These are phyloP conservation scores for Endotrypanum monterogeii DNA, from an alignment of 208 protist genomes.

Conservation along the genomic window DNA sequence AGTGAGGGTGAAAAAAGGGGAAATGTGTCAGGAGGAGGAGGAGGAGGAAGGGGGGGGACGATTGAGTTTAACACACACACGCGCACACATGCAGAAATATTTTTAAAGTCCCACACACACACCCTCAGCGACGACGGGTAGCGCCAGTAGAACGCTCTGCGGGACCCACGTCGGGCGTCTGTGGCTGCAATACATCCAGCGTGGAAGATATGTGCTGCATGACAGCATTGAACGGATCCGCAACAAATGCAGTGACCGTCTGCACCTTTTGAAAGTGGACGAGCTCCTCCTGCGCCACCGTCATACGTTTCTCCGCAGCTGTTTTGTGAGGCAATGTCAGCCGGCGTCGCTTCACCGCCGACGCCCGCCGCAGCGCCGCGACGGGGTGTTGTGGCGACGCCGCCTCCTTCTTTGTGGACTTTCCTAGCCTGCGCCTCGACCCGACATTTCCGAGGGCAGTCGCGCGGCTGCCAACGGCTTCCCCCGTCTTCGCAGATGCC, in stretches of 20 bases:
- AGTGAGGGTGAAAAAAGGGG: too few species aligned
- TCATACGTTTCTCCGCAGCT: slow-evolving; percentile 54
- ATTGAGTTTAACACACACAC: not conserved
- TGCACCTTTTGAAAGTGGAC: slow-evolving; percentile 57
- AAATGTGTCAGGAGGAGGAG: too few species aligned
- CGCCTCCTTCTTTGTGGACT: slow-evolving; percentile 21
- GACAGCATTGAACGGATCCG: slow-evolving; percentile 64
- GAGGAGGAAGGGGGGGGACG: too few species aligned
- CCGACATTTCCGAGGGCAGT: not conserved
- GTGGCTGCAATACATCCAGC: slow-evolving; percentile 71
- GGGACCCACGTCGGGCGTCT: slow-evolving; percentile 71
- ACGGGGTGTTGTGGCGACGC: slow-evolving; percentile 9
- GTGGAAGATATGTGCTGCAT: slow-evolving; percentile 54
- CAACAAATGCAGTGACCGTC: slow-evolving; percentile 46
- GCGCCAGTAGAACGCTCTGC: slow-evolving; percentile 4
- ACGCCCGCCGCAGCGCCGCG: slow-evolving; percentile 18
- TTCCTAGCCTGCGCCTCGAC: slow-evolving; percentile 7
- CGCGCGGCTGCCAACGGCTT: not conserved
- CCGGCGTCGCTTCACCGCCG: slow-evolving; percentile 17
- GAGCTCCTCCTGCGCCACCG: slow-evolving; percentile 52
- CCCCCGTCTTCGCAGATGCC: not conserved
- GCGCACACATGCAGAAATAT: too few species aligned
- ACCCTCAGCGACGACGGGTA: slow-evolving; percentile 1
- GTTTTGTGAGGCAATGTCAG: slow-evolving; percentile 14
- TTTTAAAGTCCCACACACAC: not conserved